These are phyloP conservation scores for Lupinus albus DNA, from an alignment of 306 rosid genomes.

Conservation along the genomic window DNA sequence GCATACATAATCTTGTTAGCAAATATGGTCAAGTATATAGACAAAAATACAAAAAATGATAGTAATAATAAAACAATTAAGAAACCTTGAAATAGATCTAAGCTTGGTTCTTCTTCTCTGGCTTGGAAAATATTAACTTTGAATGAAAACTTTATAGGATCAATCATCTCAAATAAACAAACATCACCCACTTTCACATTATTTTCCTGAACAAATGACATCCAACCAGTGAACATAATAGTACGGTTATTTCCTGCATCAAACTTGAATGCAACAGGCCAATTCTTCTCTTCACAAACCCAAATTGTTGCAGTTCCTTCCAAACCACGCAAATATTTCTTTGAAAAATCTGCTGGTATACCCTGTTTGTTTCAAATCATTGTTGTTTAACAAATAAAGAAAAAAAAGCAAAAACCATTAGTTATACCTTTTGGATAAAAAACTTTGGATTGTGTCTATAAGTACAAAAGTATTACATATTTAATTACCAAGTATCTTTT, in stretches of 20 bases:
- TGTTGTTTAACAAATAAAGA: neutral
- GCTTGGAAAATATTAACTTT: neutral
- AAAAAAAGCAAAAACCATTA: neutral
- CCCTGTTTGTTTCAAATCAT: neutral
- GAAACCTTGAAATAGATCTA: neutral
- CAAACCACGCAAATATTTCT: neutral
- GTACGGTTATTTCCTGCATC: fast-evolving
- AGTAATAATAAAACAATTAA: neutral
- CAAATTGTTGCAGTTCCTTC: neutral
- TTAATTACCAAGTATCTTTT: no score
- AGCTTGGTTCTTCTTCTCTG: conserved; percentile 6
- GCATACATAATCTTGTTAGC: neutral
- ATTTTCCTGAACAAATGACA: neutral
- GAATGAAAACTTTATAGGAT: neutral
- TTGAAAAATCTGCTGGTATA: conserved; percentile 8
- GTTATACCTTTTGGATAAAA: neutral
- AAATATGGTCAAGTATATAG: neutral
- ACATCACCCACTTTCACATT: conserved; percentile 16
- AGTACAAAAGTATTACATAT: no score
- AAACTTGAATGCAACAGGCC: neutral
- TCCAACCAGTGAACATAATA: neutral
- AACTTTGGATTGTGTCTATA: neutral
- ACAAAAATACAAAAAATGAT: no score
- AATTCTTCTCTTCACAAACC: neutral
- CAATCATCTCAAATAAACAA: conserved; percentile 37